Percentiles rank a stretch among this genome's conserved stretches.
Evolutionary conservation across 1,139 yeast genomes (phyloP).

Genomic region (Hansenula lynferdii): DNA sequence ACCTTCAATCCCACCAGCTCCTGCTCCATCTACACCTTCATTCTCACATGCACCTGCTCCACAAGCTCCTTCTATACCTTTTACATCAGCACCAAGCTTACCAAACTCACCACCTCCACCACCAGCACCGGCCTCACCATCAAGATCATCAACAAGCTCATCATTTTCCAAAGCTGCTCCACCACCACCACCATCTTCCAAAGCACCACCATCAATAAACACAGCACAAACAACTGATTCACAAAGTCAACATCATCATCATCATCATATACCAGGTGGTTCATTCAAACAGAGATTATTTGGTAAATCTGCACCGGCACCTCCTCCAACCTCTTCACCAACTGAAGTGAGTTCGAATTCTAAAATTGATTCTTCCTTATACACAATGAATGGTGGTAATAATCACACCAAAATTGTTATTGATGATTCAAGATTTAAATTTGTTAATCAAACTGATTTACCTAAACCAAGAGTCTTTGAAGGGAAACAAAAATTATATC

Average conservation of each 20-base stretch:
- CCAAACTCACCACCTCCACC: conserved; percentile 20
- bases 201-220: too few species aligned
- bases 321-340: conserved; percentile 5
- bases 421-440: conserved; percentile 74
- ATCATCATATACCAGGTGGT: conserved; percentile 1
- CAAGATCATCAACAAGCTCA: conserved; percentile 18
- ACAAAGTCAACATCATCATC: conserved; percentile 3
- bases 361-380: conserved; percentile 21
- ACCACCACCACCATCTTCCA: conserved; percentile 19
- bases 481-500: conserved; percentile 71
- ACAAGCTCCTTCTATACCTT: conserved; percentile 15
- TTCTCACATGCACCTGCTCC: conserved; percentile 7
- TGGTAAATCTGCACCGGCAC: conserved; percentile 10
- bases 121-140: conserved; percentile 29
- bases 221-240: conserved; percentile 12
- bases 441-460: conserved; percentile 60
- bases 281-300: conserved; percentile 14
- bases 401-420: conserved; percentile 40
- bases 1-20: conserved; percentile 16
- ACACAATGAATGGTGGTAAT: conserved; percentile 21
- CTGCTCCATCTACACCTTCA: conserved; percentile 11
- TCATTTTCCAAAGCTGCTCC: conserved; percentile 16
- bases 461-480: conserved; percentile 83
- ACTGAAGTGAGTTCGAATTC: not conserved
- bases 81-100: conserved; percentile 17